phyloP scores from a whole-genome alignment of 2,329 filamentous ascomycete species.

The Cladosporium sp. region DNA sequence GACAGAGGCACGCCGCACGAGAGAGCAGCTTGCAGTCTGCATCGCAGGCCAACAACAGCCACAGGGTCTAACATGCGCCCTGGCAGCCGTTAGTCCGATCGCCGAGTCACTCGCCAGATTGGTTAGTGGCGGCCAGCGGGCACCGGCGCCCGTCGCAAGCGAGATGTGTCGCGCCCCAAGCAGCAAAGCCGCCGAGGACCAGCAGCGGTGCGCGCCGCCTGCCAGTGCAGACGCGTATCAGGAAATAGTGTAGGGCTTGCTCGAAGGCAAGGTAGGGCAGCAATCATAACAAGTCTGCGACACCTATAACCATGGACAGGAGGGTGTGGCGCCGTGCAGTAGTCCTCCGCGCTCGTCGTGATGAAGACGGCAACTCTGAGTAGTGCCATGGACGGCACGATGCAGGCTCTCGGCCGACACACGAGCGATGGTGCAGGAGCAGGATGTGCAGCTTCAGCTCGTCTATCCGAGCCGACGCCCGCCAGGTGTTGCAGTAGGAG shows the following conservation, averaged over 20 bases:
- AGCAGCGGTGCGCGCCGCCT: neutral
- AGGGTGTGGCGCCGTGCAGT: too few relatives aligned
- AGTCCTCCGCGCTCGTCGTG: too few relatives aligned
- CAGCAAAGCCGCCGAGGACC: slow-evolving; percentile 2
- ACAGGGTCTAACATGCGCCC: neutral
- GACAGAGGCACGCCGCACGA: neutral
- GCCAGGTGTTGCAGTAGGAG: neutral
- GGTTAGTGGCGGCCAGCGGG: neutral
- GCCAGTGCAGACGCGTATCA: neutral
- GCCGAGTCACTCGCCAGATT: neutral
- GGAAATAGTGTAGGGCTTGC: too few relatives aligned
- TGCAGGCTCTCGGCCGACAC: too few relatives aligned
- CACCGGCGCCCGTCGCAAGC: neutral
- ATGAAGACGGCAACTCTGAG: too few relatives aligned
- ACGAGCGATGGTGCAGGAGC: too few relatives aligned
- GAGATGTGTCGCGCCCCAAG: slow-evolving; percentile 2
- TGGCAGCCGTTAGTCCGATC: slow-evolving; percentile 1
- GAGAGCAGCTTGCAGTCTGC: neutral
- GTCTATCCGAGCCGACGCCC: neutral
- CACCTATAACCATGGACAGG: too few relatives aligned
- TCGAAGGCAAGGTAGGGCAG: too few relatives aligned
- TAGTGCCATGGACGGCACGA: too few relatives aligned
- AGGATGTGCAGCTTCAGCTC: neutral
- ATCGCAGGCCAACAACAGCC: neutral
- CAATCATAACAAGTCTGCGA: too few relatives aligned